Conservation (phyloP, 805 yeast species). For the Pichia gijzeniarum region DNA sequence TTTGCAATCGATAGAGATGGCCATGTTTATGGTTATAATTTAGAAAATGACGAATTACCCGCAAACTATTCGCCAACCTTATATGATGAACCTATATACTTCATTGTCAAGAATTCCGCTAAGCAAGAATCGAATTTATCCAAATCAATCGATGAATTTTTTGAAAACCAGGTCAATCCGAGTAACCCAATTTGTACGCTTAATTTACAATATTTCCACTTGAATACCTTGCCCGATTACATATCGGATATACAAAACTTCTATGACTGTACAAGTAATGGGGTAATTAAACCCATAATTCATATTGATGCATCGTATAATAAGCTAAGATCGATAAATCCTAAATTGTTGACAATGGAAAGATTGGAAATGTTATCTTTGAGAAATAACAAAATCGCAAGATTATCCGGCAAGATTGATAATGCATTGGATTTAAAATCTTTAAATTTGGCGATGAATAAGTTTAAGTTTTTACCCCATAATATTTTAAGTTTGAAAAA, state of each 20-base stretch:
- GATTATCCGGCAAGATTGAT: slow-evolving; percentile 42
- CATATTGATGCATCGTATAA: slow-evolving; percentile 50
- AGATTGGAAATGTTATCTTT: slow-evolving; percentile 46
- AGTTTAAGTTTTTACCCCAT: slow-evolving; percentile 45
- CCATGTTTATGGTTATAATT: slow-evolving; percentile 29
- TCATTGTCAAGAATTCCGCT: slow-evolving; percentile 23
- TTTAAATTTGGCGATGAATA: slow-evolving; percentile 46
- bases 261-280: slow-evolving; percentile 30
- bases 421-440: slow-evolving; percentile 39
- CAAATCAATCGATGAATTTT: slow-evolving; percentile 21
- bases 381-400: slow-evolving; percentile 42
- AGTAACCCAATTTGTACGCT: slow-evolving; percentile 35
- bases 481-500: slow-evolving; percentile 42
- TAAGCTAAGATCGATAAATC: slow-evolving; percentile 41
- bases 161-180: slow-evolving; percentile 5
- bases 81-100: slow-evolving; percentile 31
- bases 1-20: slow-evolving; percentile 48
- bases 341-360: slow-evolving; percentile 42
- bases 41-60: slow-evolving; percentile 27
- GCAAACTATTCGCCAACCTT: slow-evolving; percentile 25
- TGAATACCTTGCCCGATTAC: slow-evolving; percentile 50
- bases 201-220: slow-evolving; percentile 40
- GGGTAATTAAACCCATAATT: slow-evolving; percentile 31
- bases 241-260: slow-evolving; percentile 52
- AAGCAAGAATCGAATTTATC: slow-evolving; percentile 34